Conservation (phyloP, 495 filamentous ascomycete species). For the Neurospora sp. region DNA sequence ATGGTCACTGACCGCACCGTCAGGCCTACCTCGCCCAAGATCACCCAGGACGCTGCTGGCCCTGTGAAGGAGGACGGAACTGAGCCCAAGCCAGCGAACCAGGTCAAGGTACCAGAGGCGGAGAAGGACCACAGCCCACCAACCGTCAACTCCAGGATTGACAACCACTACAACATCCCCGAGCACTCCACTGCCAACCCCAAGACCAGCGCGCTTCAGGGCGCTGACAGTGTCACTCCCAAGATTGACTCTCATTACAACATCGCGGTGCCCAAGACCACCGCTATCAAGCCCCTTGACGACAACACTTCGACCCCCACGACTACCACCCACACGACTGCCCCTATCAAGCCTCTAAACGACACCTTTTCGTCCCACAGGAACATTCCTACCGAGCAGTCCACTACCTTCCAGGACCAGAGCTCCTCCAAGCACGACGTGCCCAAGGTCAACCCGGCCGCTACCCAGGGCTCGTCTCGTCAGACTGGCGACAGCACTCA, state of each 20-base stretch:
- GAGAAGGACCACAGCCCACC: not conserved
- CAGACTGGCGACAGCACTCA: conserved; percentile 22
- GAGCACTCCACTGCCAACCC: not conserved
- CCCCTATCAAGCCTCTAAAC: not conserved
- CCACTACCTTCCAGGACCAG: not conserved
- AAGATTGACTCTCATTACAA: not conserved
- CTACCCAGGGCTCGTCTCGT: conserved; percentile 18
- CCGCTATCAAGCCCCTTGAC: not conserved
- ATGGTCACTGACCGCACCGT: not conserved
- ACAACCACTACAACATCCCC: not conserved
- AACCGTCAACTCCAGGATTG: not conserved
- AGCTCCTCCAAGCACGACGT: not conserved
- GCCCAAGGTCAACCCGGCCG: conserved; percentile 13
- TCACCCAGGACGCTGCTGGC: not conserved
- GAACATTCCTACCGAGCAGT: not conserved
- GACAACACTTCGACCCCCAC: not conserved
- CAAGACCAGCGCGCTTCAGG: not conserved
- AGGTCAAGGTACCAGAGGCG: not conserved
- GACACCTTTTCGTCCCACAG: conserved; percentile 3
- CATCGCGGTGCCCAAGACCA: not conserved
- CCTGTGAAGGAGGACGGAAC: not conserved
- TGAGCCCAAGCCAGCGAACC: not conserved
- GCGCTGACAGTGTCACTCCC: not conserved
- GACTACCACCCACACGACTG: not conserved
- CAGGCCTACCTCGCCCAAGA: not conserved